Evolutionary conservation across 2,329 filamentous ascomycete species (phyloP), one percentile per base, ranked within the genome.

Genomic region (Beauveria caledonica): DNA sequence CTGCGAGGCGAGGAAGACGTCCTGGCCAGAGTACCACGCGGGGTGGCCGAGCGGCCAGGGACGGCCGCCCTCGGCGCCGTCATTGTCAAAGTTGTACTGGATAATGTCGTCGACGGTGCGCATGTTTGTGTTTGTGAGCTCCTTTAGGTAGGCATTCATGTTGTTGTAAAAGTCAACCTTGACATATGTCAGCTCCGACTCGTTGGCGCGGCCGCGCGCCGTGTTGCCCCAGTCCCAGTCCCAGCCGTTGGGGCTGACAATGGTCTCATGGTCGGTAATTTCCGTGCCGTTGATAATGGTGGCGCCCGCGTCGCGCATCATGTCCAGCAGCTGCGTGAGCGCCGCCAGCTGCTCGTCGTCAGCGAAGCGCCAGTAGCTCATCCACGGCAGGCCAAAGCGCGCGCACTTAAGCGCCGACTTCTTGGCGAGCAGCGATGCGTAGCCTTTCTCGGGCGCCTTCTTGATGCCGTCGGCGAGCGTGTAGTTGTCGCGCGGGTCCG

Each of bases 121-220:
- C 42, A 88, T 78, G 6, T 77, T 69, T 6, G 84, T 87, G 72
- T 88, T 88, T 25, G 76, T 72, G 0, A 90, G 76, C 64, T 85
- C 80, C 0, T 81, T 76, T 0, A 90, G 80, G 65, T 90, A 90
- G 1, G 74, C 70, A 59, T 80, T 78, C 70, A 90, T 78, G 67
- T 81, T 77, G 67, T 79, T 80, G 71, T 87, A 87, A 66, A 87
- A 87, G 68, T 89, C 85, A 0, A 86, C 83, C 70, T 89, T 90
- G 64, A 91, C 78, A 53, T 87, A 83, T 0, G 85, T 88, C 72
- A 86, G 90, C 70, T 90, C 87, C 15, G 85, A 89, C 71, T 90
- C 83, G 62, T 90, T 89, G n/a, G 84, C 74, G 66, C 76, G 84
- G 2, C 86, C 85, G 4, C 86, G 80, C 1, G 76, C 79, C 6